A percentile compares a stretch with the other conserved stretches of the same genome.
Evolutionary conservation across 306 rosid species (phyloP).

Genomic region (Bauhinia variegata): DNA sequence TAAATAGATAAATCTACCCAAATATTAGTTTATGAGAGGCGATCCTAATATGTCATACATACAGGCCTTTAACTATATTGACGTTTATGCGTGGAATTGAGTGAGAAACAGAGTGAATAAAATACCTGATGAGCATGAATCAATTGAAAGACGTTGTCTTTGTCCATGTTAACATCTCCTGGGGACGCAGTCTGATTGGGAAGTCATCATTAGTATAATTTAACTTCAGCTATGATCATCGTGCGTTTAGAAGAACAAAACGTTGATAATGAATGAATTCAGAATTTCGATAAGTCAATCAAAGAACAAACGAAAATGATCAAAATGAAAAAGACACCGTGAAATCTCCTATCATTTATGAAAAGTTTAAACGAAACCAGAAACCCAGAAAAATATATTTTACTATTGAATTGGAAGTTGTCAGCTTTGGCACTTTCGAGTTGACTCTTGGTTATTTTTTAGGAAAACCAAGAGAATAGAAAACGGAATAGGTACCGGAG

Average conservation of each 20-base stretch:
- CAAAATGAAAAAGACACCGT: background rate
- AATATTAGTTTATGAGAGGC: background rate
- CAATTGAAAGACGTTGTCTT: slow-evolving; percentile 57
- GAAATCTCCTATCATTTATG: background rate
- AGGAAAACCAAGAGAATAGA: background rate
- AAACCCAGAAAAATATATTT: no score
- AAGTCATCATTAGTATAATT: slow-evolving; percentile 29
- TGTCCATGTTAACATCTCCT: slow-evolving; percentile 51
- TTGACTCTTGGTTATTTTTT: background rate
- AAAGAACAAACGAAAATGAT: background rate
- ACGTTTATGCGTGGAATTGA: background rate
- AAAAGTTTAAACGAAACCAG: background rate
- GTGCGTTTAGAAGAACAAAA: slow-evolving; percentile 9
- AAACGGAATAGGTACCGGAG: slow-evolving; percentile 54
- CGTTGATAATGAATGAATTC: slow-evolving; percentile 3
- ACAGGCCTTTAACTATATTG: background rate
- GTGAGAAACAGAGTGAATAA: background rate
- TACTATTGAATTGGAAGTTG: no score
- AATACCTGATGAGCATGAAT: slow-evolving; percentile 88
- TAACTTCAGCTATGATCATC: slow-evolving; percentile 17
- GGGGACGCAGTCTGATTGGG: slow-evolving; percentile 54
- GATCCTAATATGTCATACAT: background rate
- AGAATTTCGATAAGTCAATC: background rate
- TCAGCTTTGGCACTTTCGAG: background rate
- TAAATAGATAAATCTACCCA: slow-evolving; percentile 11